A percentile compares a stretch with the other conserved stretches of the same genome.
Evolutionary conservation across 352 stramenopile genomes (phyloP).

Genomic region (Globisporangium spiculum): DNA sequence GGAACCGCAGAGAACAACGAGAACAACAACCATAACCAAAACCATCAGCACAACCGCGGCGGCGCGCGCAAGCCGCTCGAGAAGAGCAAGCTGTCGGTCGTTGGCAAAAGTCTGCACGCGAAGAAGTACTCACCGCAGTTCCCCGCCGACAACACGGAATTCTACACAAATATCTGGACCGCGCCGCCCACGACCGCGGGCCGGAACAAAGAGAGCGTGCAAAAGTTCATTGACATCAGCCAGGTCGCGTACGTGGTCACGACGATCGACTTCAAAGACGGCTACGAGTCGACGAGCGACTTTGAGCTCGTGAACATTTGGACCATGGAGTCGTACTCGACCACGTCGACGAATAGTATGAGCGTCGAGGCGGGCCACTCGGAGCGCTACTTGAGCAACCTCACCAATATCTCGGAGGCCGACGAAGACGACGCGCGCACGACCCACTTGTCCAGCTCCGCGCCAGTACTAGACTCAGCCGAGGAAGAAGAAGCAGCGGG

Average conservation of each 20-base stretch:
- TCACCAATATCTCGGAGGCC: constrained; percentile 18
- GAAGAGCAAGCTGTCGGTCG: constrained; percentile 47
- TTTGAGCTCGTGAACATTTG: constrained; percentile 58
- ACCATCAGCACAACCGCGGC: background rate
- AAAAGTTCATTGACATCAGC: constrained; percentile 69
- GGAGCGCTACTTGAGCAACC: constrained; percentile 18
- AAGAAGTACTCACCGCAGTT: constrained; percentile 33
- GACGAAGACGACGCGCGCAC: constrained; percentile 16
- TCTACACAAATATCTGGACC: constrained; percentile 84
- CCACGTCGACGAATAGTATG: constrained; percentile 16
- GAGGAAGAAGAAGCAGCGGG: background rate
- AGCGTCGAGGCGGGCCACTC: constrained; percentile 25
- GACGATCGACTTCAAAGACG: constrained; percentile 68
- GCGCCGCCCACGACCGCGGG: constrained; percentile 19
- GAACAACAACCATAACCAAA: background rate
- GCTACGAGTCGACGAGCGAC: constrained; percentile 38
- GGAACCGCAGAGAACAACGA: background rate
- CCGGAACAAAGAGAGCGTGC: constrained; percentile 22
- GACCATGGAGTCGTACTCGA: constrained; percentile 26
- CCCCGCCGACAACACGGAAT: constrained; percentile 57
- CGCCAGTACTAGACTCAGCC: constrained; percentile 1
- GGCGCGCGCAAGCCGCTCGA: constrained; percentile 51
- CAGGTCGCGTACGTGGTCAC: constrained; percentile 76
- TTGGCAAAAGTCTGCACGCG: constrained; percentile 30
- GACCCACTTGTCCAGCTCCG: constrained; percentile 14